Conservation (phyloP, 306 rosid species). For the Cucumis melo region DNA sequence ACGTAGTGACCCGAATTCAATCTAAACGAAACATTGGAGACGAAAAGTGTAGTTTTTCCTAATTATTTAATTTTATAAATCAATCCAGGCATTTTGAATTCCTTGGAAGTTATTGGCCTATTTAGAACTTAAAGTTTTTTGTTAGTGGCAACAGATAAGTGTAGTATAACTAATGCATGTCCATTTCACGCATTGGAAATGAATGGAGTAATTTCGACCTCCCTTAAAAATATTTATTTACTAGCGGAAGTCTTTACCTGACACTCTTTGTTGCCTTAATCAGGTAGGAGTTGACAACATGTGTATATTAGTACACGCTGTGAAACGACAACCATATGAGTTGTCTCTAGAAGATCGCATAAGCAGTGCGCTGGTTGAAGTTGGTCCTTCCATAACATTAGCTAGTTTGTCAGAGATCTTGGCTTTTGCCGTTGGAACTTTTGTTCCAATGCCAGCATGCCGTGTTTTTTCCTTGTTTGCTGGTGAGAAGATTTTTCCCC, state of each 20-base stretch:
- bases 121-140: not conserved
- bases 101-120: not conserved
- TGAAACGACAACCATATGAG: conserved; percentile 60
- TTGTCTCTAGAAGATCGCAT: conserved; percentile 65
- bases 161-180: not conserved
- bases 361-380: conserved; percentile 80
- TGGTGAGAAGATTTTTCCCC: conserved; percentile 28
- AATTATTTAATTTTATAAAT: too few relatives aligned
- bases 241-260: conserved; percentile 1
- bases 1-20: too few relatives aligned
- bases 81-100: not conserved
- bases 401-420: conserved; percentile 87
- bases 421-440: conserved; percentile 92
- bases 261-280: conserved; percentile 17
- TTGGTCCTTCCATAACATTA: conserved; percentile 90
- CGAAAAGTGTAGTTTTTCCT: too few relatives aligned
- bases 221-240: not conserved
- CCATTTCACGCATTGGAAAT: not conserved
- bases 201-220: not conserved
- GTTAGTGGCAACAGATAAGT: not conserved
- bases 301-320: conserved; percentile 93
- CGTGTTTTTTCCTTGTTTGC: conserved; percentile 99
- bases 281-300: conserved; percentile 99
- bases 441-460: conserved; percentile 96
- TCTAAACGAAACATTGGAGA: too few relatives aligned